Base-by-base conservation (phyloP, 352 stramenopile species). In the Blastocystis hominis region DNA sequence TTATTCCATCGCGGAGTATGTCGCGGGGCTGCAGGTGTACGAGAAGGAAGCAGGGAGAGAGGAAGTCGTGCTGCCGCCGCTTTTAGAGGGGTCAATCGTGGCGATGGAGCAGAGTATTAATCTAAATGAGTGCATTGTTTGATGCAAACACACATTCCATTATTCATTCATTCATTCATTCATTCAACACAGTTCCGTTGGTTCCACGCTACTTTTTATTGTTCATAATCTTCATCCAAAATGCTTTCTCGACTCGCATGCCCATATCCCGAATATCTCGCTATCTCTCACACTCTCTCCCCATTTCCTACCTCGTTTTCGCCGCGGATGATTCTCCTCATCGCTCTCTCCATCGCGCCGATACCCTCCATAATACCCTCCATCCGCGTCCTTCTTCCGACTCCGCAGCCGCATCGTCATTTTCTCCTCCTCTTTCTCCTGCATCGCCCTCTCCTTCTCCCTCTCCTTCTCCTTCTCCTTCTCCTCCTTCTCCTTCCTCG, bases 221-320 rank as follows among this genome's bases (percentile, higher is more conserved):
- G 20, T 72, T 72, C 3, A 72, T 72, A 72, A n/a, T 84, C 72
- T 53, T 84, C 72, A 50, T 66, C 34, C 10, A 84, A 15, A 36
- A 84, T 13, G 44, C 42, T 84, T 30, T 84, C 47, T n/a, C 44
- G 10, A 68, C 56, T 64, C n/a, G 46, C 42, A 46, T 53, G 34
- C 2, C 72, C 72, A 84, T 84, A 84, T n/a, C 72, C 56, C 24
- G 72, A 84, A 69, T 84, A 84, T 3, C 55, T 13, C 10, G 72
- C 72, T 84, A 68, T 34, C 7, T 53, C 36, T 84, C 54, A 84
- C n/a, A 20, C 54, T 24, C 42, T 42, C 20, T 24, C 24, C 38
- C 40, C 46, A 5, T 42, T 42, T 50, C 72, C 20, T n/a, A 84
- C 72, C 72, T 84, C 72, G 72, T 46, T 66, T 84, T 3, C 72